Base-by-base conservation (phyloP, 2,329 filamentous ascomycete genomes). In the Chaetomium sp. region DNA sequence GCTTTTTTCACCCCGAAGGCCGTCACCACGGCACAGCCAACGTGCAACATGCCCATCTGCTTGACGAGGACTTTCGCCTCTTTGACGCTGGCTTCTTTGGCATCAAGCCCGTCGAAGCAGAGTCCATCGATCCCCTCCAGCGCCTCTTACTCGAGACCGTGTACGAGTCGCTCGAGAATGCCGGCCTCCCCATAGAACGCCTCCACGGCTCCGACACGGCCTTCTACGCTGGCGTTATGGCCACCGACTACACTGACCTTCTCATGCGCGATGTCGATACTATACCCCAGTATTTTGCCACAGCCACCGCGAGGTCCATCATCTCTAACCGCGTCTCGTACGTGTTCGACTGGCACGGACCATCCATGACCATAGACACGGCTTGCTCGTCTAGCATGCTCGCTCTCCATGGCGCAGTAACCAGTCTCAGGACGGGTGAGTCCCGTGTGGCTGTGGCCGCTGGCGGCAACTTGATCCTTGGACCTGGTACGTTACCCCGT, bases 291-390 rank as follows among this genome's bases (percentile, higher is more conserved):
- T 67, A 76, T 63, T 61, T 66, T 8, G 70, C 69, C 1, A 74
- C 72, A 3, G 76, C 76, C 2, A 72, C 67, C 0, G 70, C 68
- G 13, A 64, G 65, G 1, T 69, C 67, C 50, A 75, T 76, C 31
- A 57, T 75, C 27, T 70, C 76, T 5, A 78, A 78, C 68, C 71
- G 77, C 1, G 64, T 75, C 10, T 75, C 74, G 1, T 76, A 77
- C 67, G 73, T 75, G 53, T 78, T 76, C 42, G 63, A 70, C 63
- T 63, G 60, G 60, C 61, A 62, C 1, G 69, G 69, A 1, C 58
- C 69, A 3, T 65, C 63, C 21, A 62, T 68, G 49, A 67, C 67
- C 10, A 50, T 69, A 19, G 69, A 70, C 50, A 70, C 69, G 8
- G 69, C 65, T 7, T 70, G 69, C 57, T 65, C 62, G 2, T 57